Base-by-base conservation (phyloP, 2,329 filamentous ascomycete genomes). In the Fusarium sublunatum region DNA sequence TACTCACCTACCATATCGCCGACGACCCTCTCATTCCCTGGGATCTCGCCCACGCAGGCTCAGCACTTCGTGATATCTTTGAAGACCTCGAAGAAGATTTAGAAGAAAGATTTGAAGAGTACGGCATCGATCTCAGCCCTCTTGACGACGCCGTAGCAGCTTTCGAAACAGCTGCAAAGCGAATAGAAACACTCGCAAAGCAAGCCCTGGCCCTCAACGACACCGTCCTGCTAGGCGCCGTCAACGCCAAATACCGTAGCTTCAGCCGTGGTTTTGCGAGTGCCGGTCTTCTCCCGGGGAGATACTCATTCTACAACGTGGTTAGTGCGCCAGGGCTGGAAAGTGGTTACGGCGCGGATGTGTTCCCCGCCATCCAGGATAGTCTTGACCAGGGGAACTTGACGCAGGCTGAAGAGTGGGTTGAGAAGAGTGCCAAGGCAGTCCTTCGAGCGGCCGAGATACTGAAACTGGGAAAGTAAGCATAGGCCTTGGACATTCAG, bases 291-390 rank as follows among this genome's bases (percentile, higher is more conserved):
- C 9, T 65, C 8, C 62, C 62, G 0, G 61, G 57, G 2, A 9
- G 62, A 8, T 65, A 31, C 2, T 65, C 62, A 1, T 65, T 58
- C 3, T 65, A 65, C 2, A 65, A 65, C 4, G 61, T 65, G 10
- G 62, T 65, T 3, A 67, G 60, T 12, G 64, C 55, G 0, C 64
- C 64, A 0, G 64, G 53, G 2, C 1, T 66, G 45, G 60, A 61
- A 6, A 66, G 60, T 11, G 64, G 60, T 1, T 67, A 61, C 29
- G 60, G 57, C 2, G 64, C 64, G 0, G 64, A 67, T 53, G 64
- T 67, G 2, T 67, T 67, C n/a, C 64, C 64, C 0, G 64, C 64
- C 2, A 43, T 67, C 4, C 64, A 67, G 32, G 64, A 67, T 38
- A 67, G 64, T 13, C 25, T 67, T 46, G 61, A 67, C 13, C 42